A percentile compares a stretch with the other conserved stretches of the same genome.
Conservation (phyloP, 73 alveolate genomes). For the Paramecium sonneborni region DNA sequence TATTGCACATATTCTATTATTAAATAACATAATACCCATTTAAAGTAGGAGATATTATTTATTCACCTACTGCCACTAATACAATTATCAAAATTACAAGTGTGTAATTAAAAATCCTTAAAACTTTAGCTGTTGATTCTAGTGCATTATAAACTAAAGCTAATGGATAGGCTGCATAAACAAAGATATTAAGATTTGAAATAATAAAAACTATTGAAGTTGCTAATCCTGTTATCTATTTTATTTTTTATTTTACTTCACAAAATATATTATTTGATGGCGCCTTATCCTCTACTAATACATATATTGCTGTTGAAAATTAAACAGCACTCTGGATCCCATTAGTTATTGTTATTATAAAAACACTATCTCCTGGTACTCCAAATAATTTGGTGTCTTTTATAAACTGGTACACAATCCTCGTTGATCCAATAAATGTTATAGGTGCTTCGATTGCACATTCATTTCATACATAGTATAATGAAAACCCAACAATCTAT, state of each 20-base stretch:
- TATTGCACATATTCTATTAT: background rate
- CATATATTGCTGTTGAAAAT: constrained; percentile 26
- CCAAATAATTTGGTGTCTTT: background rate
- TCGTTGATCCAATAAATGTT: background rate
- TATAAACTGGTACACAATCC: background rate
- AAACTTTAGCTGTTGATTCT: constrained; percentile 30
- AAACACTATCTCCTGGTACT: constrained; percentile 17
- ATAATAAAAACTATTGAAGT: background rate
- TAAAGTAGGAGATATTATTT: background rate
- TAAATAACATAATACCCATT: constrained; percentile 7
- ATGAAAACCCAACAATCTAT: constrained; percentile 25
- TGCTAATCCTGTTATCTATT: background rate
- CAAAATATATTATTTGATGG: background rate
- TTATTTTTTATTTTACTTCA: background rate
- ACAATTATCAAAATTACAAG: background rate
- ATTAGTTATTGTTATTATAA: background rate
- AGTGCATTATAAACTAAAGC: constrained; percentile 28
- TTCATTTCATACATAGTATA: background rate
- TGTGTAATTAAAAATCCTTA: background rate
- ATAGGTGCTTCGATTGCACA: background rate
- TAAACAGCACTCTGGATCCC: background rate
- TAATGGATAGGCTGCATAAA: constrained; percentile 41
- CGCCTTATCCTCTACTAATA: background rate
- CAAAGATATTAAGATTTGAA: background rate
- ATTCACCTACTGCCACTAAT: background rate